phyloP scores from a whole-genome alignment of 2,329 filamentous ascomycete species.

The Ascochyta pisi region DNA sequence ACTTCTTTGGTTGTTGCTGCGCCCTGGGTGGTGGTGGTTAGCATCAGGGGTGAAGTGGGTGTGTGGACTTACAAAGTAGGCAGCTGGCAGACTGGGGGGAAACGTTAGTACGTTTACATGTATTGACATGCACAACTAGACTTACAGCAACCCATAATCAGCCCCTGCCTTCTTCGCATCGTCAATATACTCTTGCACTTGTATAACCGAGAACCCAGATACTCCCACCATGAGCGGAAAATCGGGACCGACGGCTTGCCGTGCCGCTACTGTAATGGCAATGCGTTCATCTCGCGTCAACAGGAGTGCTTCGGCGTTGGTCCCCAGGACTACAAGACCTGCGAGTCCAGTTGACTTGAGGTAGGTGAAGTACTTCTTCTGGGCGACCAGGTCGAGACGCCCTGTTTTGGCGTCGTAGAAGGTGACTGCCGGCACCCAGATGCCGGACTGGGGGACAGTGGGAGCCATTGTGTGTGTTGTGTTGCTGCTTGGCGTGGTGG shows the following conservation, averaged over 20 bases:
- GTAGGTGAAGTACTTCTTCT: conserved; percentile 54
- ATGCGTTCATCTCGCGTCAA: conserved; percentile 54
- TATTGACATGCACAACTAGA: not conserved
- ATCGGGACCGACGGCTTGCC: conserved; percentile 51
- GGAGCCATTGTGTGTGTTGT: conserved; percentile 10
- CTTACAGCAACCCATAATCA: conserved; percentile 50
- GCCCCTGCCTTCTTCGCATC: conserved; percentile 53
- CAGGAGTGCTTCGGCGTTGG: conserved; percentile 57
- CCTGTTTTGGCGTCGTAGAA: conserved; percentile 53
- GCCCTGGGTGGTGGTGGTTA: conserved; percentile 33
- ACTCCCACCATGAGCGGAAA: conserved; percentile 56
- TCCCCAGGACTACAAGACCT: conserved; percentile 56
- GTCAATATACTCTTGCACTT: conserved; percentile 52
- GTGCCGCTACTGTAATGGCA: conserved; percentile 49
- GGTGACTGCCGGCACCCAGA: conserved; percentile 53
- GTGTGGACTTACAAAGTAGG: conserved; percentile 40
- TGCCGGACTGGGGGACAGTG: conserved; percentile 25
- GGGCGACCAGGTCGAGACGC: conserved; percentile 51
- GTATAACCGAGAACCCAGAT: conserved; percentile 52
- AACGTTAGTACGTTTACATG: not conserved
- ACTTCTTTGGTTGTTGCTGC: conserved; percentile 51
- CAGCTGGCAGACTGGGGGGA: conserved; percentile 47
- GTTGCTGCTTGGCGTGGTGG: not conserved
- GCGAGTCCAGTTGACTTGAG: conserved; percentile 52
- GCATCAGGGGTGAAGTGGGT: no score